Conservation (phyloP, 2,329 filamentous ascomycete species). For the Fusarium sp. region DNA sequence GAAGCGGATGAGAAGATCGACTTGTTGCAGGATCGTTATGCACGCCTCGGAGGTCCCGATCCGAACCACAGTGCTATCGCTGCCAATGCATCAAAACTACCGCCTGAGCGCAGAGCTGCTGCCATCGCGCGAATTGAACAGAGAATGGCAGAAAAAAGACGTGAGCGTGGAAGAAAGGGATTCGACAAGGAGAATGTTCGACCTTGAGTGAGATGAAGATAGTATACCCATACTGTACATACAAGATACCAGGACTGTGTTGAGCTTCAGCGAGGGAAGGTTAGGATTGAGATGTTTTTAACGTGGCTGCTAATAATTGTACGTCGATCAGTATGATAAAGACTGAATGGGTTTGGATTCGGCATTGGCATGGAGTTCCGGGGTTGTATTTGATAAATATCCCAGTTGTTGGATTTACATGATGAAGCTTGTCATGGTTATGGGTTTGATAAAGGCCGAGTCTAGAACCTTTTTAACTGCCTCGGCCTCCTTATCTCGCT, state of each 20-base stretch:
- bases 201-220: constrained; percentile 44
- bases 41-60: constrained; percentile 57
- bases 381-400: constrained; percentile 21
- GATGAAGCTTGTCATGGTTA: constrained; percentile 35
- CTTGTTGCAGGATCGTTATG: constrained; percentile 59
- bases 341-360: constrained; percentile 9
- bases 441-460: constrained; percentile 26
- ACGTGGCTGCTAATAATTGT: constrained; percentile 25
- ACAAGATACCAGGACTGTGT: constrained; percentile 14
- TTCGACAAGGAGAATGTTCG: constrained; percentile 65
- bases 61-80: constrained; percentile 48
- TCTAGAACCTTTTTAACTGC: constrained; percentile 7
- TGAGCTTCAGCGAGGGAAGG: constrained; percentile 9
- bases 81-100: constrained; percentile 57
- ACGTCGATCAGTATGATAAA: constrained; percentile 5
- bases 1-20: constrained; percentile 55
- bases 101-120: constrained; percentile 64
- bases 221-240: constrained; percentile 9
- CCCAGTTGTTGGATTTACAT: constrained; percentile 38
- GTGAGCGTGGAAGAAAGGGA: constrained; percentile 48
- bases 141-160: constrained; percentile 63
- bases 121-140: constrained; percentile 66
- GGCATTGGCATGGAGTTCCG: constrained; percentile 43
- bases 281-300: constrained; percentile 30
- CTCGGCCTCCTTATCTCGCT: constrained; percentile 37